These are phyloP conservation scores for Trichocladium antarcticum DNA, from an alignment of 495 filamentous ascomycete species.

Conservation along the genomic window DNA sequence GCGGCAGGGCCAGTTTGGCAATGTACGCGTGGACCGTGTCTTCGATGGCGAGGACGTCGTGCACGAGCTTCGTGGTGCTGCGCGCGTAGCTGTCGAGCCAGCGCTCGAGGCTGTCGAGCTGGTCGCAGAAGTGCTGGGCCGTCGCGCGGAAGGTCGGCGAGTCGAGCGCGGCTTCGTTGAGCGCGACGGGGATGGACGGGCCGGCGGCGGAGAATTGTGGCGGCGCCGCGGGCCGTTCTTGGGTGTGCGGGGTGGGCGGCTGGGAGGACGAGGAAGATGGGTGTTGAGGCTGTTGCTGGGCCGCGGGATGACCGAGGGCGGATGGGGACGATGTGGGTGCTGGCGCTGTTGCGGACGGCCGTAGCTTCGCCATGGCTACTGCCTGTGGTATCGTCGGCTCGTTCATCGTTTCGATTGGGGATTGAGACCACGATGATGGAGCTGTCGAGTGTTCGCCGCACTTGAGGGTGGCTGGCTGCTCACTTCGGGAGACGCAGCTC, in stretches of 20 bases:
- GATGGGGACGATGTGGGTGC: neutral
- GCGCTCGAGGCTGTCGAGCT: slow-evolving; percentile 81
- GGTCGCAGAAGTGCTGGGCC: slow-evolving; percentile 78
- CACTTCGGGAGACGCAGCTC: no score
- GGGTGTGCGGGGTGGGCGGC: neutral
- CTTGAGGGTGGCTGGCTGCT: no score
- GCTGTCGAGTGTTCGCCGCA: no score
- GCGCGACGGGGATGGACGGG: slow-evolving; percentile 57
- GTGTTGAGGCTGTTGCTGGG: neutral
- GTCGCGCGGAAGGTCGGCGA: slow-evolving; percentile 90
- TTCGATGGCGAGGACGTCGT: slow-evolving; percentile 63
- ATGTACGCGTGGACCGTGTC: slow-evolving; percentile 62
- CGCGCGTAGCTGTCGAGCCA: slow-evolving; percentile 86
- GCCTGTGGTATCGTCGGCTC: slow-evolving; percentile 10
- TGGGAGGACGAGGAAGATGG: neutral
- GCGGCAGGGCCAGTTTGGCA: slow-evolving; percentile 53
- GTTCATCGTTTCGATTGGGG: neutral
- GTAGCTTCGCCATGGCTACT: slow-evolving; percentile 3
- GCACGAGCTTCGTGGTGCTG: slow-evolving; percentile 62
- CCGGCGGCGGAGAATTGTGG: neutral
- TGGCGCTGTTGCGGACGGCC: slow-evolving; percentile 1
- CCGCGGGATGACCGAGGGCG: neutral
- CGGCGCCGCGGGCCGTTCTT: neutral
- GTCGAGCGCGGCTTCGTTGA: slow-evolving; percentile 92
- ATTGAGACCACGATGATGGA: neutral